A percentile compares a stretch with the other conserved stretches of the same genome.
Conservation (phyloP, 805 yeast species). For the Hanseniaspora lachancei region DNA sequence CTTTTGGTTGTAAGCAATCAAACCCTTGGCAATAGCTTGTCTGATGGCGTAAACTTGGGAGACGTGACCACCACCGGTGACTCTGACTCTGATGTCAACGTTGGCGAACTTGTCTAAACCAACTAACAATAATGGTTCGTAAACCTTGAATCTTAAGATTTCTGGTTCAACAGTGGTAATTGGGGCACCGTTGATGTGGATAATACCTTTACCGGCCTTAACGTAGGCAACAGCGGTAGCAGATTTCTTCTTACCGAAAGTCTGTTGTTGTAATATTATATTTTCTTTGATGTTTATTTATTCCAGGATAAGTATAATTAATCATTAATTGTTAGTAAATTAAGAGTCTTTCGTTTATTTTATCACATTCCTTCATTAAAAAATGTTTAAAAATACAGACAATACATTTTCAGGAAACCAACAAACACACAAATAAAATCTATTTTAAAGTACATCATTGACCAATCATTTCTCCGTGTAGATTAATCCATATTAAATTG, state of each 20-base stretch:
- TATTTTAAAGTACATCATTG: no score
- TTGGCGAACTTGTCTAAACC: slow-evolving; percentile 98
- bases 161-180: slow-evolving; percentile 98
- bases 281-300: neutral
- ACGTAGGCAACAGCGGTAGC: slow-evolving; percentile 99
- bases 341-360: no score
- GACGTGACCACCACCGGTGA: slow-evolving; percentile 99
- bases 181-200: slow-evolving; percentile 99
- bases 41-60: slow-evolving; percentile 99
- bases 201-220: slow-evolving; percentile 97
- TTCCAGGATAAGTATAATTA: neutral
- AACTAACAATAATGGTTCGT: slow-evolving; percentile 96
- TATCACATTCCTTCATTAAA: no score
- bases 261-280: slow-evolving; percentile 36
- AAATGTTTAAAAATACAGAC: no score
- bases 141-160: slow-evolving; percentile 97
- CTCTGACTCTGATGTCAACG: slow-evolving; percentile 97
- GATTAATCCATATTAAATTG: no score
- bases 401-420: no score
- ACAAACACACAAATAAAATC: no score
- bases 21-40: slow-evolving; percentile 99
- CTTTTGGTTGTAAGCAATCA: slow-evolving; percentile 98
- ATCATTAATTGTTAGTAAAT: slow-evolving; percentile 7
- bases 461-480: no score
- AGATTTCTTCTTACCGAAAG: slow-evolving; percentile 99